Evolutionary conservation across 345 rosid species (phyloP).

Genomic region (Syzygium aromaticum): DNA sequence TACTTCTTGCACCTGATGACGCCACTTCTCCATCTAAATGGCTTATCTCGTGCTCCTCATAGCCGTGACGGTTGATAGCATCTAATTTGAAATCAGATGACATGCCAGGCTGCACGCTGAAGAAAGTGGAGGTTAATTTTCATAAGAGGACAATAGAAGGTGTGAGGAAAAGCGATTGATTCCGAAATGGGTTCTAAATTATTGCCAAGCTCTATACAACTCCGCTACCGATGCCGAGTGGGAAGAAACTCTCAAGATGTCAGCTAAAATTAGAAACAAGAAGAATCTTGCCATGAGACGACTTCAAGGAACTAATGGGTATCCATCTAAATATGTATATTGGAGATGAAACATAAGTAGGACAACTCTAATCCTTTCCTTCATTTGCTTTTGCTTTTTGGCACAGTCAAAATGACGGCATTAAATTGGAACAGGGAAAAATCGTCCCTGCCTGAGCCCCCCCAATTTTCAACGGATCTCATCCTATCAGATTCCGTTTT

Average conservation of each 20-base stretch:
- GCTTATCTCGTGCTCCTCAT: conserved; percentile 22
- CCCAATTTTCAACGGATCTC: not conserved
- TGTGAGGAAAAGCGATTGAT: not conserved
- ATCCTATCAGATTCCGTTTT: not conserved
- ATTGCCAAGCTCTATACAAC: not conserved
- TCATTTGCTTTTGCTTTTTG: not conserved
- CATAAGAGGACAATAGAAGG: not conserved
- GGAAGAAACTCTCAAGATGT: not conserved
- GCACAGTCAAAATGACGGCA: not conserved
- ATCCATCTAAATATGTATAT: not conserved
- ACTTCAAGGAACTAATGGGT: not conserved
- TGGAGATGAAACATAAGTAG: not conserved
- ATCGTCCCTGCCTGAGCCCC: not conserved
- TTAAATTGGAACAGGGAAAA: not conserved
- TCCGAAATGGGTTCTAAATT: not conserved
- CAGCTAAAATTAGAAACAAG: not conserved
- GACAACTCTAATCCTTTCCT: not conserved
- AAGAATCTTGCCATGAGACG: not conserved
- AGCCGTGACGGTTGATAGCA: conserved; percentile 18
- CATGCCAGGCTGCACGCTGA: conserved; percentile 34
- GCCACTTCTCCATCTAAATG: conserved; percentile 11
- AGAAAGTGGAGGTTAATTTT: not conserved
- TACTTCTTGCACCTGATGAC: conserved; percentile 13
- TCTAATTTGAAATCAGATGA: conserved; percentile 35
- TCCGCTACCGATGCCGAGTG: not conserved